phyloP scores from a whole-genome alignment of 805 yeast genomes.

The Candida patagonica region DNA sequence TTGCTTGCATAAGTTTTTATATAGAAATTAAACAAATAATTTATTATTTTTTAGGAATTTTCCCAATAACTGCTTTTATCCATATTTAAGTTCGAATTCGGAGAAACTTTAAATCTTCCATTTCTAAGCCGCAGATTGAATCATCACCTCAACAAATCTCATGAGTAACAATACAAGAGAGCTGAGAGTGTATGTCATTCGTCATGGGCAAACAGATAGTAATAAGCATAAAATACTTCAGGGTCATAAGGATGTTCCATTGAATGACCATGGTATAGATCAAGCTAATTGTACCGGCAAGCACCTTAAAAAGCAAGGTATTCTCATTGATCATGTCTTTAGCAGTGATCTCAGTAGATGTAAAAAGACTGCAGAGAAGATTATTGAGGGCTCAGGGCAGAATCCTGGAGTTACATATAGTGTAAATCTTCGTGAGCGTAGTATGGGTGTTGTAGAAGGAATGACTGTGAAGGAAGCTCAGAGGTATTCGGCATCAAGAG shows the following conservation, averaged over 20 bases:
- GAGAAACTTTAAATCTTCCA: too few species aligned
- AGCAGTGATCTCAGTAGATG: slow-evolving; percentile 42
- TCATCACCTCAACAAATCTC: too few species aligned
- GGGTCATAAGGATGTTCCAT: slow-evolving; percentile 61
- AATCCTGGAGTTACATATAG: slow-evolving; percentile 26
- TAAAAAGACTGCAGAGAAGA: slow-evolving; percentile 41
- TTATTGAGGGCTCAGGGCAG: slow-evolving; percentile 24
- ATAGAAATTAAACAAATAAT: too few species aligned
- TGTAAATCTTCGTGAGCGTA: slow-evolving; percentile 54
- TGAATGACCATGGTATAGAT: slow-evolving; percentile 50
- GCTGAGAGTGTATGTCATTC: slow-evolving; percentile 35
- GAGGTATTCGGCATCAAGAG: slow-evolving; percentile 41
- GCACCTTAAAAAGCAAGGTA: slow-evolving; percentile 25
- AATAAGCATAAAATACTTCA: slow-evolving; percentile 62
- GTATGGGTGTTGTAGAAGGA: slow-evolving; percentile 76
- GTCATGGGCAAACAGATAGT: slow-evolving; percentile 82
- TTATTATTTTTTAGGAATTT: too few species aligned
- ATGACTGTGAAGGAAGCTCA: slow-evolving; percentile 60
- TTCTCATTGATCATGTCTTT: slow-evolving; percentile 36
- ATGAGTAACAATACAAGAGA: too few species aligned
- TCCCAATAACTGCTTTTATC: too few species aligned
- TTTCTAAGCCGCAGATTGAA: too few species aligned
- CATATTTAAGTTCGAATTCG: too few species aligned
- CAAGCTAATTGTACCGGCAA: slow-evolving; percentile 54
- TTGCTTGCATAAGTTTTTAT: too few species aligned